A percentile compares a stretch with the other conserved stretches of the same genome.
Conservation (phyloP, 352 stramenopile species). For the Phytophthora sansomeana region DNA sequence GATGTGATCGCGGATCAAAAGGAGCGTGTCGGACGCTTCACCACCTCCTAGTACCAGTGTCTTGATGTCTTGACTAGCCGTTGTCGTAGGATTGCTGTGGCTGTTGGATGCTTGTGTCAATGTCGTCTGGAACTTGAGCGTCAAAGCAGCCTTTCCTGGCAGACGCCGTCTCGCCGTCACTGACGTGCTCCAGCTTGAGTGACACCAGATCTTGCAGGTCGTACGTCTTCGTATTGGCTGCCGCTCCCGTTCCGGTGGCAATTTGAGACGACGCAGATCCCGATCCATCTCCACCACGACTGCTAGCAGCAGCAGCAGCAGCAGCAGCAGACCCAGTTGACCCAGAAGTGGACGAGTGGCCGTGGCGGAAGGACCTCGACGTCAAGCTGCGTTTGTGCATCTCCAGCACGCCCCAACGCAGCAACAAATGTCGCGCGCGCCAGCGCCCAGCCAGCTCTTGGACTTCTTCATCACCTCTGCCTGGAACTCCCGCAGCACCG, state of each 20-base stretch:
- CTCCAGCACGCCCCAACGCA: constrained; percentile 66
- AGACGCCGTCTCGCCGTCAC: constrained; percentile 47
- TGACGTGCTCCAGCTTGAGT: constrained; percentile 60
- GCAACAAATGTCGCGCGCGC: constrained; percentile 51
- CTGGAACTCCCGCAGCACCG: constrained; percentile 53
- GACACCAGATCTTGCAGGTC: constrained; percentile 55
- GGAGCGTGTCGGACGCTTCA: constrained; percentile 41
- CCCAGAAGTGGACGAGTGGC: constrained; percentile 21
- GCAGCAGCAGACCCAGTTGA: constrained; percentile 8
- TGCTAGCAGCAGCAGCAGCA: constrained; percentile 6
- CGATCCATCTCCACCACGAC: constrained; percentile 16
- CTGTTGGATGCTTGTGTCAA: constrained; percentile 33
- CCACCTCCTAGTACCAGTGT: constrained; percentile 58
- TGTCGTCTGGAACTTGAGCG: constrained; percentile 59
- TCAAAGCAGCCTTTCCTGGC: constrained; percentile 52
- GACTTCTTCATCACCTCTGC: constrained; percentile 72
- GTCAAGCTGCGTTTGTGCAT: constrained; percentile 51
- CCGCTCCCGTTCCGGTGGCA: background rate
- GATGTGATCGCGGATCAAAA: constrained; percentile 51
- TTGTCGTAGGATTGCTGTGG: constrained; percentile 18
- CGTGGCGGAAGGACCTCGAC: constrained; percentile 40
- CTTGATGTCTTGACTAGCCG: constrained; percentile 53
- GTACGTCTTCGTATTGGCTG: constrained; percentile 43
- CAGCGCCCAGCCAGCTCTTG: constrained; percentile 73
- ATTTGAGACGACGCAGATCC: constrained; percentile 14